Base-by-base conservation (phyloP, 495 filamentous ascomycete genomes). In the Penicillium verhagenii region DNA sequence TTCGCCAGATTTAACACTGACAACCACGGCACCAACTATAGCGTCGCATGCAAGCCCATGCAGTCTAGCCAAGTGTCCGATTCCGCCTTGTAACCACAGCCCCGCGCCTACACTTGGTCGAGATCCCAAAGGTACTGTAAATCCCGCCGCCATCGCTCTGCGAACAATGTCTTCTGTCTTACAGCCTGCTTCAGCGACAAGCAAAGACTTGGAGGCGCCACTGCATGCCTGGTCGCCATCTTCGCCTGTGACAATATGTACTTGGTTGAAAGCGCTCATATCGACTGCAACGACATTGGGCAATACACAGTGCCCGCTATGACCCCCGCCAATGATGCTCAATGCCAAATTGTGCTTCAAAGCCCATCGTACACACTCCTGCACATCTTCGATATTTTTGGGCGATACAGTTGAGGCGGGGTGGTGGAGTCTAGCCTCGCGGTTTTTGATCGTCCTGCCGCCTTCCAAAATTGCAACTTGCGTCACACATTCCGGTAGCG, bases 81-180 rank as follows among this genome's bases (percentile, higher is more conserved):
- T 83, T 59, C 83, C 83, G 52, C 83, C 84, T 73, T 87, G 83
- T 46, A 87, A 68, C 82, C 81, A 86, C 37, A 82, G 57, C 21
- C 84, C 83, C 6, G 80, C 78, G 29, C 83, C 84, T 42, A 86
- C 82, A 52, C 83, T 84, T 61, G 82, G 84, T 35, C 83, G 79
- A 31, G 79, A 54, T 7, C 83, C 84, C 37, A 86, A 62, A 4
- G 84, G 84, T 21, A 86, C 79, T 59, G 79, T 81, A 51, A 86
- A 3, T 33, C 77, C 79, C 7, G 52, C 67, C 26, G 53, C 66
- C 75, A 81, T 79, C 52, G 82, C 61, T 53, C 75, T 75, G 51
- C 61, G 58, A 61, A 86, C 48, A 60, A 87, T 81, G 64, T 85
- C 79, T 6, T 72, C 82, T 13, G 79, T 75, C 52, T 74, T 82